These are phyloP conservation scores for Lachancea nothofagi DNA, from an alignment of 805 yeast species.

Conservation along the genomic window DNA sequence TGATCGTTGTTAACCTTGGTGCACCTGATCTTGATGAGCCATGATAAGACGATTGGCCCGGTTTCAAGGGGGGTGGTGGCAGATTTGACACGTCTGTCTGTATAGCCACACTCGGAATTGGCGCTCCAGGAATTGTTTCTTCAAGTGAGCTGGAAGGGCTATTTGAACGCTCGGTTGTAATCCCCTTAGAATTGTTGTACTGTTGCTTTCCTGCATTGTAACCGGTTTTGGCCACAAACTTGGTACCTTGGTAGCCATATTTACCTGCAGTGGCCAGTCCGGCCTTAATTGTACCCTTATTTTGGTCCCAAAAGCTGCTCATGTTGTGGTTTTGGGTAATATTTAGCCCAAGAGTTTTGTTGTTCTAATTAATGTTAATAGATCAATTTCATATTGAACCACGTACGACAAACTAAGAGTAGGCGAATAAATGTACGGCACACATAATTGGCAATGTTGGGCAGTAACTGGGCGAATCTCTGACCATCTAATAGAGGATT, in stretches of 20 bases:
- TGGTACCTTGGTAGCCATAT: slow-evolving; percentile 36
- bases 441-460: slow-evolving; percentile 4
- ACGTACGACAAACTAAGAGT: too few relatives aligned
- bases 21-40: slow-evolving; percentile 4
- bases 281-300: slow-evolving; percentile 36
- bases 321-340: slow-evolving; percentile 11
- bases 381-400: too few relatives aligned
- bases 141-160: slow-evolving; percentile 3
- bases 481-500: background rate
- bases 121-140: slow-evolving; percentile 10
- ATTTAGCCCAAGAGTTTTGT: too few relatives aligned
- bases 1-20: background rate
- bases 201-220: slow-evolving; percentile 37
- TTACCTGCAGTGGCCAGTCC: slow-evolving; percentile 36
- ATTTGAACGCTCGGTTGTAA: background rate
- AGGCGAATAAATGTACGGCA: too few relatives aligned
- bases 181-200: slow-evolving; percentile 19
- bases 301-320: slow-evolving; percentile 39
- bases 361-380: too few relatives aligned
- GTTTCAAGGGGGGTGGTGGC: slow-evolving; percentile 38
- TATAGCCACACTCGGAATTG: too few relatives aligned
- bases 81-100: slow-evolving; percentile 21
- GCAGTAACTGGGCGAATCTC: background rate
- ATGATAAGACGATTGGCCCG: slow-evolving; percentile 35
- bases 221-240: slow-evolving; percentile 38